These are phyloP conservation scores for Penicillium diatomitis DNA, from an alignment of 495 filamentous ascomycete genomes.

Conservation along the genomic window DNA sequence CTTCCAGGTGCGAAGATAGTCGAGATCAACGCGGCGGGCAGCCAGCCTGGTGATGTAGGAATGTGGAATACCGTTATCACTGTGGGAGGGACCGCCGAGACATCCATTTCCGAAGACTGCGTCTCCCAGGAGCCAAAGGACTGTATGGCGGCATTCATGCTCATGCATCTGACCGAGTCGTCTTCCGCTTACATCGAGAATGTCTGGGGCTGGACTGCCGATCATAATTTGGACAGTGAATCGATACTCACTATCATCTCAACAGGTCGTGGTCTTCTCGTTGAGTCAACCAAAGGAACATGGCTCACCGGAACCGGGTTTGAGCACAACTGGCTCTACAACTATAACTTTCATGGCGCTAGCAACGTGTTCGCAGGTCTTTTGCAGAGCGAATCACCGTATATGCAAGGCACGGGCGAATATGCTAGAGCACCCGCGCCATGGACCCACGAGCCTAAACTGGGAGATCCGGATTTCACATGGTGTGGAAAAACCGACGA, in stretches of 20 bases:
- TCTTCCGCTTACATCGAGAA: slow-evolving; percentile 50
- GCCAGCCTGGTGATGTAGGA: slow-evolving; percentile 44
- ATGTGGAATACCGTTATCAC: slow-evolving; percentile 48
- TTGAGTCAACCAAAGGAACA: slow-evolving; percentile 36
- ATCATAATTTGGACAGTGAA: slow-evolving; percentile 41
- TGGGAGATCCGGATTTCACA: slow-evolving; percentile 38
- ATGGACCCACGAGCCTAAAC: slow-evolving; percentile 25
- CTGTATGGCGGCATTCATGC: slow-evolving; percentile 41
- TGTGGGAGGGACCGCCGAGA: slow-evolving; percentile 43
- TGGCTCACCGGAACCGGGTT: slow-evolving; percentile 36
- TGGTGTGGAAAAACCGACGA: slow-evolving; percentile 24
- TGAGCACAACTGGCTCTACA: slow-evolving; percentile 44
- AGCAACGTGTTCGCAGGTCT: slow-evolving; percentile 38
- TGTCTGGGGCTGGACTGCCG: slow-evolving; percentile 55
- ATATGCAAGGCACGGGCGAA: slow-evolving; percentile 35
- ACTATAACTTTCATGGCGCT: slow-evolving; percentile 41
- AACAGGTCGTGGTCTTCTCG: slow-evolving; percentile 40
- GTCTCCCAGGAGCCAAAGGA: slow-evolving; percentile 23
- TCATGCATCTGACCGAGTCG: slow-evolving; percentile 42
- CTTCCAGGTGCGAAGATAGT: slow-evolving; percentile 43
- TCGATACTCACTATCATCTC: slow-evolving; percentile 31
- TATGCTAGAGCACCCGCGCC: slow-evolving; percentile 31
- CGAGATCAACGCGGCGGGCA: slow-evolving; percentile 42
- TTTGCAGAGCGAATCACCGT: slow-evolving; percentile 36
- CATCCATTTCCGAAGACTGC: slow-evolving; percentile 27